Evolutionary conservation across 306 rosid genomes (phyloP), one percentile per base, ranked within the genome.

Genomic region (Gastrolobium bilobum): DNA sequence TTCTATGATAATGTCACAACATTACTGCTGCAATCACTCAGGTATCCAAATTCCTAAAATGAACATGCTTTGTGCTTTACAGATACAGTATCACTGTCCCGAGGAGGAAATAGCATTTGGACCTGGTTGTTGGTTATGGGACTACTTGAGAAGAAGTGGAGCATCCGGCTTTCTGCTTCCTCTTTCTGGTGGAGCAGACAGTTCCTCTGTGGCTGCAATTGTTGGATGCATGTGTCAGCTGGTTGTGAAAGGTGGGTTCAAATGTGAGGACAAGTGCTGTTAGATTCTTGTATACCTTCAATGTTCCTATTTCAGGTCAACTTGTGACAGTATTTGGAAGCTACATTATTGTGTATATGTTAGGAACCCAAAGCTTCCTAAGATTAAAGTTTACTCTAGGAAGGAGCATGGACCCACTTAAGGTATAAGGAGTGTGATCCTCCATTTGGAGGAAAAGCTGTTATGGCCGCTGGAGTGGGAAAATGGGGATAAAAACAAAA

Each of bases 81-180:
- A 95, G 99, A 91, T 93, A 68, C 93, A 79, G 71, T 95, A 93
- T 77, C 99, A 95, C 84, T 81, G 87, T 56, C 92, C 98, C 29
- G 96, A 95, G 82, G 99, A 95, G 84, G 98, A 95, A 91, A 95
- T 95, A 90, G 97, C 99, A 59, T 91, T 85, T 78, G 99, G 99
- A 76, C 99, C 99, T 50, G 90, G 87, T 83, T 95, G 99, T 89
- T 95, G 98, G 99, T 83, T 95, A 82, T 95, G 98, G 99, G 99
- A 95, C 86, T 95, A 91, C 82, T 80, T 95, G 77, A 88, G 99
- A 89, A 90, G 99, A 84, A 93, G 98, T 15, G 98, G 98, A 84
- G 99, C 99, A 66, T 95, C 97, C 75, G 99, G 99, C 59, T 95
- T 95, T 89, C 87, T 95, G 87, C 98, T 95, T 71, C 99, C 99